Base-by-base conservation (phyloP, 2,329 filamentous ascomycete species). In the Cladobotryum mycophilum region DNA sequence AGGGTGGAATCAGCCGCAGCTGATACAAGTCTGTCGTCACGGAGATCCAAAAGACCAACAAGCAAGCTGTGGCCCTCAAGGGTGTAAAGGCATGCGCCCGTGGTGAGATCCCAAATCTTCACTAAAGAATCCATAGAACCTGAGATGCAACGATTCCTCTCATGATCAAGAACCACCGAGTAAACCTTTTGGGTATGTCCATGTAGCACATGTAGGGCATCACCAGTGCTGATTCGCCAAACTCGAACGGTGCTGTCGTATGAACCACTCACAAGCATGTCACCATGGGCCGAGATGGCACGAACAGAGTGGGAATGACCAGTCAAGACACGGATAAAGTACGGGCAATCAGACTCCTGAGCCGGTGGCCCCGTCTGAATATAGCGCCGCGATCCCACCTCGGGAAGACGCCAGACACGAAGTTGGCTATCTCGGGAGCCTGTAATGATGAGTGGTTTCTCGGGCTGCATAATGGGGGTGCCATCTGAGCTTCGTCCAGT, bases 101-200 rank as follows among this genome's bases (percentile, higher is more conserved):
- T 93, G 30, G 89, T 84, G 13, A 99, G 78, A 53, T 92, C 93
- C 93, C 93, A 99, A 12, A 99, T 92, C 70, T 96, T 97, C 64
- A 99, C 93, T 56, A 91, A 79, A 55, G 93, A 96, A 67, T 99
- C 93, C 93, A 99, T 99, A 6, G 91, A 96, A 12, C 93, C 93
- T 56, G 91, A 96, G 56, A 99, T 97, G 70, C 93, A 99, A 38
- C 92, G 86, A 63, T 95, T 95, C 53, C 93, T 87, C 60, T 86
- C 84, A 58, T 90, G 86, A 62, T 99, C 93, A 18, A 97, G 75
- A 8, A 99, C 93, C 8, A 99, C 93, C 54, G 91, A 96, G 67
- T 99, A 99, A 0, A 99, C 93, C 67, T 99, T 97, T 65, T 92
- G 85, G 0, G 82, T 80, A 65, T 99, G 93, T 1, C 93, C 93